phyloP scores from a whole-genome alignment of 202 grass and related monocot species.

The Hordeum pubiflorum region DNA sequence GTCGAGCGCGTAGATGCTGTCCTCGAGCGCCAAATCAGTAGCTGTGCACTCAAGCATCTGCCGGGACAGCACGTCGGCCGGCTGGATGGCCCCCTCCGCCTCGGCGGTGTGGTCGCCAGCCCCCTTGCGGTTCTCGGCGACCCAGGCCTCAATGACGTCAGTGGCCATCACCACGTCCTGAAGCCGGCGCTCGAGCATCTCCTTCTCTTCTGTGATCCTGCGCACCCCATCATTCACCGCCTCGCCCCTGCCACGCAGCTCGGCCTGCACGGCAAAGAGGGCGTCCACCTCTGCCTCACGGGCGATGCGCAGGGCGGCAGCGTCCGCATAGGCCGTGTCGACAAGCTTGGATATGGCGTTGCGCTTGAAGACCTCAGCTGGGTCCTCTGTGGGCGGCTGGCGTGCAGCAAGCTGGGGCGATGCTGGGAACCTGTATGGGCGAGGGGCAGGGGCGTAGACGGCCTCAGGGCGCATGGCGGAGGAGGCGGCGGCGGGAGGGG shows the following conservation, averaged over 20 bases:
- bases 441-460: background rate
- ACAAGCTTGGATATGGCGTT: conserved; percentile 72
- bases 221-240: conserved; percentile 40
- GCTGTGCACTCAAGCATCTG: conserved; percentile 88
- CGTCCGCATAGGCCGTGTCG: conserved; percentile 46
- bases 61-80: conserved; percentile 45
- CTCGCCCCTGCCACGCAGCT: conserved; percentile 56
- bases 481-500: background rate
- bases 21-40: conserved; percentile 62
- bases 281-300: conserved; percentile 60
- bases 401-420: conserved; percentile 40
- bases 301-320: conserved; percentile 17
- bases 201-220: conserved; percentile 67
- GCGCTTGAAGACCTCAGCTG: conserved; percentile 69
- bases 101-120: background rate
- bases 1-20: conserved; percentile 76
- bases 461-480: background rate
- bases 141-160: conserved; percentile 62
- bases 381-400: conserved; percentile 47
- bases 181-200: conserved; percentile 70
- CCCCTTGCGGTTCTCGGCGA: conserved; percentile 41
- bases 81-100: conserved; percentile 40
- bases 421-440: conserved; percentile 28
- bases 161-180: conserved; percentile 75
- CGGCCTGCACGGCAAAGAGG: conserved; percentile 68